phyloP scores from a whole-genome alignment of 23 red algal genomes.

The Gracilaria domingensis region DNA sequence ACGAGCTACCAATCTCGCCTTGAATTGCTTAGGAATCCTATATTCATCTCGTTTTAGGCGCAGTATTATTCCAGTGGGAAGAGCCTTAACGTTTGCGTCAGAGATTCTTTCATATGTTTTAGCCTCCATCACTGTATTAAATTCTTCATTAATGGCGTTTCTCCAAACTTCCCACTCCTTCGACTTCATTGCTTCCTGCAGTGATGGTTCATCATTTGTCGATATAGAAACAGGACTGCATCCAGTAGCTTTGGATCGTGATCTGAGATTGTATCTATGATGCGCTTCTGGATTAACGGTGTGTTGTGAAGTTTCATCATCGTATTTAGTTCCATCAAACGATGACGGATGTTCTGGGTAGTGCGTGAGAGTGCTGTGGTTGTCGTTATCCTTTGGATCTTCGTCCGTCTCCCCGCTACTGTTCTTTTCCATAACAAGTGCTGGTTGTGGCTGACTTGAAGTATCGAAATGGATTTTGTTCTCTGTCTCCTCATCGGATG shows the following conservation, averaged over 20 bases:
- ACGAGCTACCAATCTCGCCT: conserved; percentile 42
- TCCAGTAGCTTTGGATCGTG: not conserved
- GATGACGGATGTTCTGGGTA: conserved; percentile 18
- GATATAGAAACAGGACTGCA: not conserved
- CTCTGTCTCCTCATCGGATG: conserved; percentile 10
- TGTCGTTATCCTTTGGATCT: too few relatives aligned
- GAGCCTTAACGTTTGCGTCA: not conserved
- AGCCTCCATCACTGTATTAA: not conserved
- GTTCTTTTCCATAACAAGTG: too few relatives aligned
- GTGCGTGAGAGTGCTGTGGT: not conserved
- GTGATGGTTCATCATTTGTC: conserved; percentile 21
- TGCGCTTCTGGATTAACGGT: not conserved
- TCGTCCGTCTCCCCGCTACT: not conserved
- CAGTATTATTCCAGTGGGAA: conserved; percentile 36
- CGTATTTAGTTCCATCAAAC: not conserved
- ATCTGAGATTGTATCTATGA: not conserved
- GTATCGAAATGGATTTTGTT: too few relatives aligned
- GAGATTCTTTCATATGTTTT: not conserved
- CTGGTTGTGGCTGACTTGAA: too few relatives aligned
- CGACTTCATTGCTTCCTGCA: not conserved
- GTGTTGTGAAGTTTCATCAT: not conserved
- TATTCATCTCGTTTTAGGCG: conserved; percentile 52
- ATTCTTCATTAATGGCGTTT: conserved; percentile 47
- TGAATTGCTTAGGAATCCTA: conserved; percentile 1
- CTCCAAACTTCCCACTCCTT: conserved; percentile 28